Percentiles rank a stretch among this genome's conserved stretches.
Conservation (phyloP, 345 rosid genomes). For the Syzygium grande region DNA sequence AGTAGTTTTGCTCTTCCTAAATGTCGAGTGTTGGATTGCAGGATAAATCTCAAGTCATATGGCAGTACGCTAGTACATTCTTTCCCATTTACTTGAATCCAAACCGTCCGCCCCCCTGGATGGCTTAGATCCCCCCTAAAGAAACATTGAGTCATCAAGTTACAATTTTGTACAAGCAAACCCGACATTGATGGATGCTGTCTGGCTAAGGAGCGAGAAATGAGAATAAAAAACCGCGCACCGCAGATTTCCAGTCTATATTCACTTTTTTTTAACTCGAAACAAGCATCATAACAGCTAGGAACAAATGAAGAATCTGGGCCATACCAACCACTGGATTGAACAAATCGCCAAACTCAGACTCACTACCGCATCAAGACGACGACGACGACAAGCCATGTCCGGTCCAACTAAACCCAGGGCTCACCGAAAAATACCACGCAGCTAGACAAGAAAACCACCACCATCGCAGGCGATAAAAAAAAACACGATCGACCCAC, state of each 20-base stretch:
- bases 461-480: not conserved
- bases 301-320: not conserved
- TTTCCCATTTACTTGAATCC: not conserved
- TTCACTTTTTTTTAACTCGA: not conserved
- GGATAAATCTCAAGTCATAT: not conserved
- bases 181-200: not conserved
- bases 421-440: not conserved
- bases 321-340: not conserved
- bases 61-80: not conserved
- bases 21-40: not conserved
- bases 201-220: not conserved
- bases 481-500: not conserved
- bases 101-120: not conserved
- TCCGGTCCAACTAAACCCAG: not conserved
- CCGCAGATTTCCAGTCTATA: not conserved
- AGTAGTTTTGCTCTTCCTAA: not conserved
- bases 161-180: not conserved
- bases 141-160: not conserved
- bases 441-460: not conserved
- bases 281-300: not conserved
- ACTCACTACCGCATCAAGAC: not conserved
- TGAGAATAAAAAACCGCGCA: not conserved
- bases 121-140: not conserved
- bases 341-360: not conserved
- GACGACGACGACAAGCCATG: not conserved